A percentile compares a stretch with the other conserved stretches of the same genome.
phyloP scores from a whole-genome alignment of 2,329 filamentous ascomycete species.

The Pseudogymnoascus sp. region DNA sequence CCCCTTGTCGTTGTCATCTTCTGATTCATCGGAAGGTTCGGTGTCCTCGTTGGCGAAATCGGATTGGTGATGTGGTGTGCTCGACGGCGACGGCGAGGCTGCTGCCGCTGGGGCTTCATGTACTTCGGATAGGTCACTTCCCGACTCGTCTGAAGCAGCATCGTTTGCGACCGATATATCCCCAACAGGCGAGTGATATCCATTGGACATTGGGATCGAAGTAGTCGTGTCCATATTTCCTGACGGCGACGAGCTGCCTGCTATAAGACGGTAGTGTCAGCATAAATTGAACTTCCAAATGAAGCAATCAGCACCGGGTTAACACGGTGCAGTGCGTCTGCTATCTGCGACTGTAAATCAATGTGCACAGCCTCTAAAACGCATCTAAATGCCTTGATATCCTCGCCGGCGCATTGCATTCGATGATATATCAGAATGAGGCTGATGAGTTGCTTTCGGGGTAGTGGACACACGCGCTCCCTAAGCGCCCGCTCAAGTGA shows the following conservation, averaged over 20 bases:
- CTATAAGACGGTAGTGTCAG: constrained; percentile 42
- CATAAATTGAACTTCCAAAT: neutral
- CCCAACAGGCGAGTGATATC: constrained; percentile 51
- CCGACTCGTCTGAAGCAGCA: constrained; percentile 49
- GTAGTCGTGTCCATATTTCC: constrained; percentile 56
- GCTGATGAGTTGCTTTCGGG: constrained; percentile 7
- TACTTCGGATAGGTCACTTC: constrained; percentile 70
- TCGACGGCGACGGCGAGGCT: constrained; percentile 38
- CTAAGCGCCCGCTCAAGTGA: constrained; percentile 2
- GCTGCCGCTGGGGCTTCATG: constrained; percentile 48
- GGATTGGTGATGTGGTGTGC: constrained; percentile 33
- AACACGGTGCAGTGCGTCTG: neutral
- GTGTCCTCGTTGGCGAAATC: constrained; percentile 26
- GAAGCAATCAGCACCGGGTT: constrained; percentile 2
- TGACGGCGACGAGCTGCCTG: constrained; percentile 55
- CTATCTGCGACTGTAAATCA: neutral
- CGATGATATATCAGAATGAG: constrained; percentile 9
- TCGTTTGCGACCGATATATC: constrained; percentile 33
- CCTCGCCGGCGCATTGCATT: constrained; percentile 8
- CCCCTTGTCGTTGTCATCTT: constrained; percentile 39
- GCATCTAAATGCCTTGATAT: neutral
- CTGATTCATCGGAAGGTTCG: constrained; percentile 26
- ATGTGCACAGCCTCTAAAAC: constrained; percentile 2
- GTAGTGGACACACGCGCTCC: neutral
- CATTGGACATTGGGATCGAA: constrained; percentile 58